Percentiles rank a stretch among this genome's conserved stretches.
phyloP scores from a whole-genome alignment of 495 filamentous ascomycete genomes.

The Aspergillus incahuasiensis region DNA sequence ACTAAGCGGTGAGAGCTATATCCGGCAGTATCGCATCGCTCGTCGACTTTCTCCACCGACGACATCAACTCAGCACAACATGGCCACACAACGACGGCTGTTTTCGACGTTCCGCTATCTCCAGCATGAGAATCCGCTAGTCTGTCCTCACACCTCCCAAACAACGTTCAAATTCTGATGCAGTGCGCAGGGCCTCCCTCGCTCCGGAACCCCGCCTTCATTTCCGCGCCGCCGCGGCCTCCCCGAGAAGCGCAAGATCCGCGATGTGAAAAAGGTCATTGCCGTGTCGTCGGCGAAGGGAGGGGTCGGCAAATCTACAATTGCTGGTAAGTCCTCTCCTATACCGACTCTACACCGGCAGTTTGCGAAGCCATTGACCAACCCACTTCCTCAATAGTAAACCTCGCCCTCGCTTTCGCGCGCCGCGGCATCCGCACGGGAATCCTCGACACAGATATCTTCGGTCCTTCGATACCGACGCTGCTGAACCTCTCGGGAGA shows the following conservation, averaged over 20 bases:
- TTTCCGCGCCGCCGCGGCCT: conserved; percentile 80
- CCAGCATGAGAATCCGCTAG: conserved; percentile 90
- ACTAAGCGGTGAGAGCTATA: conserved; percentile 23
- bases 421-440: conserved; percentile 73
- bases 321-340: conserved; percentile 55
- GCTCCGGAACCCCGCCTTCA: conserved; percentile 63
- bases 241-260: conserved; percentile 73
- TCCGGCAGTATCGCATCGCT: conserved; percentile 24
- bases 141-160: no score
- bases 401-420: conserved; percentile 81
- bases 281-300: conserved; percentile 95
- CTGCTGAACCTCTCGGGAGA: conserved; percentile 74
- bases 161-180: no score
- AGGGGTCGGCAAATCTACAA: conserved; percentile 92
- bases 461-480: conserved; percentile 91
- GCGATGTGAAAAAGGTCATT: conserved; percentile 77
- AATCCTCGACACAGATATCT: conserved; percentile 93
- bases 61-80: not conserved
- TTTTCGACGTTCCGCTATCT: conserved; percentile 62
- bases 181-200: conserved; percentile 66
- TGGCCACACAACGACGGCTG: conserved; percentile 26
- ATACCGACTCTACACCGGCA: not conserved
- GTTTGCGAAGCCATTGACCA: not conserved
- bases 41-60: not conserved
- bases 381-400: conserved; percentile 47